Conservation (phyloP, 768 basidiomycete species). For the Boletus sensibilis region DNA sequence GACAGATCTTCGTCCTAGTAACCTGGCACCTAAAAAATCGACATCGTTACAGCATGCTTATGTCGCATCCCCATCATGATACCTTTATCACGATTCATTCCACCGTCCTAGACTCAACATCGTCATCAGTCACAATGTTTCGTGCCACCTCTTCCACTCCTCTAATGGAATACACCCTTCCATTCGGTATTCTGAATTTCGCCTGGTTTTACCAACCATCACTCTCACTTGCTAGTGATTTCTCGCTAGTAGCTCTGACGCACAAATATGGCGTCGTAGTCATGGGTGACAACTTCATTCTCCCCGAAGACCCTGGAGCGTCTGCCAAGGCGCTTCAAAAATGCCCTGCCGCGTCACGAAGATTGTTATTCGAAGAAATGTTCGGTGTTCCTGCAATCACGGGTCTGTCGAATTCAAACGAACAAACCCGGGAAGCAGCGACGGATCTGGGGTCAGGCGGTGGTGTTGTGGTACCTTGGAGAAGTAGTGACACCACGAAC, state of each 20-base stretch:
- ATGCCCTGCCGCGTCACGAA: slow-evolving; percentile 34
- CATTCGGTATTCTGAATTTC: slow-evolving; percentile 61
- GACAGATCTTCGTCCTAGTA: slow-evolving; percentile 41
- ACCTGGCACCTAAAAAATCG: slow-evolving; percentile 52
- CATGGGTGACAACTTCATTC: slow-evolving; percentile 58
- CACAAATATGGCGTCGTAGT: slow-evolving; percentile 61
- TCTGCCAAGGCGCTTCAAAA: slow-evolving; percentile 39
- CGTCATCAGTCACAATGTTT: slow-evolving; percentile 51
- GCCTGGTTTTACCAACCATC: slow-evolving; percentile 39
- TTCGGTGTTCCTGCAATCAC: slow-evolving; percentile 78
- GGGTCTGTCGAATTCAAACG: slow-evolving; percentile 25
- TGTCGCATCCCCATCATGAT: slow-evolving; percentile 56
- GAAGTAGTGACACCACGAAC: slow-evolving; percentile 42
- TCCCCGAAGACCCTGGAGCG: slow-evolving; percentile 43
- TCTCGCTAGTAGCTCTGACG: slow-evolving; percentile 71
- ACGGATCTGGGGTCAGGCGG: slow-evolving; percentile 13
- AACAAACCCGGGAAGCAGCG: slow-evolving; percentile 16
- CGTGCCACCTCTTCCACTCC: slow-evolving; percentile 44
- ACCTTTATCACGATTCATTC: slow-evolving; percentile 58
- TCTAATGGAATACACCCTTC: slow-evolving; percentile 44
- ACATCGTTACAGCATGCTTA: slow-evolving; percentile 41
- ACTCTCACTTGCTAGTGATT: slow-evolving; percentile 34
- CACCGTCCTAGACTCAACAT: slow-evolving; percentile 29
- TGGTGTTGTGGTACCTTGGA: slow-evolving; percentile 31
- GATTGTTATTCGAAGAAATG: slow-evolving; percentile 85